phyloP scores from a whole-genome alignment of 441 rosid species.

The Populus hybrid region DNA sequence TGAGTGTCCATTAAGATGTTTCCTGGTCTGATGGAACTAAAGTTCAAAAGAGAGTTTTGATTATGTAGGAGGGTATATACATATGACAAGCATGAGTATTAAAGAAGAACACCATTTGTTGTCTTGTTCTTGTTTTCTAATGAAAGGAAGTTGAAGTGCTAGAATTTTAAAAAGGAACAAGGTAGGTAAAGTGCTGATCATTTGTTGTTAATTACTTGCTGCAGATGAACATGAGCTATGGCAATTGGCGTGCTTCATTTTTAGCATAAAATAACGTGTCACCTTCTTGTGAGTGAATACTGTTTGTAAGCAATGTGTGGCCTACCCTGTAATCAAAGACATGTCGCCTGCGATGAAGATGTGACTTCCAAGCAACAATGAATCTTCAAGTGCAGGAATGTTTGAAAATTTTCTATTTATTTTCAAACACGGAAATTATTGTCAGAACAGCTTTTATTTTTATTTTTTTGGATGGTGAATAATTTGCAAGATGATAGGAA shows the following conservation, averaged over 20 bases:
- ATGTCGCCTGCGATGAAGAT: no score
- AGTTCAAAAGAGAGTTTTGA: background rate
- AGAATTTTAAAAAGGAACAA: background rate
- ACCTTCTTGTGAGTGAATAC: background rate
- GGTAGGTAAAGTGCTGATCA: background rate
- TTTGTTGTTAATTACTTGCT: background rate
- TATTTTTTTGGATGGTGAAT: background rate
- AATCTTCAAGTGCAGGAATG: background rate
- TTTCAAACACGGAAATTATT: background rate
- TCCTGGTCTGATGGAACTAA: background rate
- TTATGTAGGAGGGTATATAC: background rate
- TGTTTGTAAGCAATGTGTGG: no score
- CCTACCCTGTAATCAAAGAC: no score
- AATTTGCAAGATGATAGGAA: background rate
- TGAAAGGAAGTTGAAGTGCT: background rate
- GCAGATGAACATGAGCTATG: background rate
- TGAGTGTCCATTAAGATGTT: background rate
- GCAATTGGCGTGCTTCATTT: background rate
- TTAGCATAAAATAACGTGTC: background rate
- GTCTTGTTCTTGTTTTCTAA: background rate
- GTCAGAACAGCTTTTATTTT: background rate
- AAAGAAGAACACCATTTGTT: background rate
- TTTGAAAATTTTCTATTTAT: background rate
- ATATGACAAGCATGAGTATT: background rate
- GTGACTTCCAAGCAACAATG: background rate